Conservation (phyloP, 768 basidiomycete species). For the Tylopilus rubrobrunneus region DNA sequence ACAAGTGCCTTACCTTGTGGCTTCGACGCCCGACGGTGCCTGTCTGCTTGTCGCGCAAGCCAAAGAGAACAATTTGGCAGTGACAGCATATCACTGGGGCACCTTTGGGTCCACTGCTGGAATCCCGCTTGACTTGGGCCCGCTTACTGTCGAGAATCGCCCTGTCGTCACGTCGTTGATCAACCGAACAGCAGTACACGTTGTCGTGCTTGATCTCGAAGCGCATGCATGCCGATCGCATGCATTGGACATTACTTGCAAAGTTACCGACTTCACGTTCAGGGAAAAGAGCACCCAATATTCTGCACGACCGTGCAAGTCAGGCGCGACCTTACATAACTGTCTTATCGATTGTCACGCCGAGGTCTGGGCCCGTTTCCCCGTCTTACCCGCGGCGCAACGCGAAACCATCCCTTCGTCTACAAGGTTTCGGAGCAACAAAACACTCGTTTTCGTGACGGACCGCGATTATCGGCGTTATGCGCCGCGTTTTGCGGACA, state of each 20-base stretch:
- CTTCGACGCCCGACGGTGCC: conserved; percentile 52
- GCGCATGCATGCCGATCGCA: conserved; percentile 37
- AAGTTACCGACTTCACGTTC: conserved; percentile 55
- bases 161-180: conserved; percentile 44
- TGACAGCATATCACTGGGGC: conserved; percentile 50
- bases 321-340: conserved; percentile 33
- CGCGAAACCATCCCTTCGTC: conserved; percentile 40
- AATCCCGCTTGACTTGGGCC: conserved; percentile 33
- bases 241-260: conserved; percentile 50
- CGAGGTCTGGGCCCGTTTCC: conserved; percentile 60
- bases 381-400: conserved; percentile 51
- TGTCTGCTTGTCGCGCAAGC: conserved; percentile 41
- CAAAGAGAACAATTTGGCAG: conserved; percentile 3
- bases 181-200: conserved; percentile 38
- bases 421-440: conserved; percentile 25
- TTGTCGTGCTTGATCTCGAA: conserved; percentile 37
- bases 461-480: conserved; percentile 35
- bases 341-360: conserved; percentile 52
- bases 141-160: conserved; percentile 16
- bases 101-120: conserved; percentile 53
- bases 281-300: conserved; percentile 35
- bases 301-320: conserved; percentile 4
- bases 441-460: conserved; percentile 43
- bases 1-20: conserved; percentile 26
- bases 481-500: conserved; percentile 35